Percentiles rank a stretch among this genome's conserved stretches.
Evolutionary conservation across 352 stramenopile genomes (phyloP).

Genomic region (Peronospora destructor): DNA sequence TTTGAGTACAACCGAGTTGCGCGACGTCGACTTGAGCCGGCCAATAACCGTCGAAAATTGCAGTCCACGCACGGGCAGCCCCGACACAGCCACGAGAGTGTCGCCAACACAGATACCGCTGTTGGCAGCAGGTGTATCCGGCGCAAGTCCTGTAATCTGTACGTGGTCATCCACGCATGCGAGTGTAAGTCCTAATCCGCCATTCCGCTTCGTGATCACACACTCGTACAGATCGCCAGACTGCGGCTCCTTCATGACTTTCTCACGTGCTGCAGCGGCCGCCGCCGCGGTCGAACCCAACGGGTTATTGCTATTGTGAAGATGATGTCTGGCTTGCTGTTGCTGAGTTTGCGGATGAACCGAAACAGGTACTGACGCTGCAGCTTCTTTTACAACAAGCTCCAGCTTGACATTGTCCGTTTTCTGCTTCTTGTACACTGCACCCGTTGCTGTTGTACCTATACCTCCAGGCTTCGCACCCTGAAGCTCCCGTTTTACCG

Average conservation of each 20-base stretch:
- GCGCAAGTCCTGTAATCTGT: slow-evolving; percentile 69
- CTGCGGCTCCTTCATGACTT: slow-evolving; percentile 80
- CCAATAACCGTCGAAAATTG: slow-evolving; percentile 82
- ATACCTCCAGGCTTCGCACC: slow-evolving; percentile 19
- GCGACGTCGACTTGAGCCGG: slow-evolving; percentile 66
- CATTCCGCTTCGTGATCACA: slow-evolving; percentile 77
- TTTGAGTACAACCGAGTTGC: slow-evolving; percentile 76
- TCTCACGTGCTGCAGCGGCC: slow-evolving; percentile 44
- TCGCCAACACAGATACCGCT: slow-evolving; percentile 76
- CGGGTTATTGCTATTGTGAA: slow-evolving; percentile 26
- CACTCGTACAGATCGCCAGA: slow-evolving; percentile 80
- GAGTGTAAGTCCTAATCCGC: slow-evolving; percentile 62
- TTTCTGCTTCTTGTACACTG: slow-evolving; percentile 41
- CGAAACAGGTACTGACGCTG: slow-evolving; percentile 11
- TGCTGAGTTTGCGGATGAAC: slow-evolving; percentile 22
- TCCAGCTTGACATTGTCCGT: slow-evolving; percentile 42
- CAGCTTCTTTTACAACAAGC: slow-evolving; percentile 8
- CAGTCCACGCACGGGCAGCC: slow-evolving; percentile 60
- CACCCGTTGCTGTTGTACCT: slow-evolving; percentile 12
- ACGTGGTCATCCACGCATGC: slow-evolving; percentile 80
- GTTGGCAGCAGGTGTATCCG: slow-evolving; percentile 62
- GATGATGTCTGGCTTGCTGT: slow-evolving; percentile 21
- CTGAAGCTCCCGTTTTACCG: slow-evolving; percentile 26
- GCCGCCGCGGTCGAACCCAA: slow-evolving; percentile 19
- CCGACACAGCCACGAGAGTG: slow-evolving; percentile 66